Percentiles rank a stretch among this genome's conserved stretches.
Evolutionary conservation across 2,329 filamentous ascomycete species (phyloP).

Genomic region (Fusarium sp.): DNA sequence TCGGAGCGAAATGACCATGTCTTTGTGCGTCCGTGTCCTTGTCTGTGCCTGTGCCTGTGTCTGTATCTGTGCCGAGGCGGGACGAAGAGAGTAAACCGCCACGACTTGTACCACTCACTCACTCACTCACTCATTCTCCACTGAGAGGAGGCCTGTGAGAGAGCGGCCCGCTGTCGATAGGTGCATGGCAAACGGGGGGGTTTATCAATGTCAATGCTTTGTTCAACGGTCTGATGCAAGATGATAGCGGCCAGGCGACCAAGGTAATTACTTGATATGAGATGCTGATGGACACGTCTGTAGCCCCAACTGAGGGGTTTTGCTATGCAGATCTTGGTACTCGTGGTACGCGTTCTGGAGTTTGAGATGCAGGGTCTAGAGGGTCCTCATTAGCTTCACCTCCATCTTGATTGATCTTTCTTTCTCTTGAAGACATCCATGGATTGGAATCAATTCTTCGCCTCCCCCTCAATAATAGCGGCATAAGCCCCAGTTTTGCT

Average conservation of each 20-base stretch:
- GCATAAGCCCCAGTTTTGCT: conserved; percentile 32
- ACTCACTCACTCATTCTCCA: background rate
- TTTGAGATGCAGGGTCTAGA: conserved; percentile 31
- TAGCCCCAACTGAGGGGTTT: conserved; percentile 20
- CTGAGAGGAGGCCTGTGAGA: conserved; percentile 11
- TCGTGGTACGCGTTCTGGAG: conserved; percentile 32
- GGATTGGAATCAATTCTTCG: background rate
- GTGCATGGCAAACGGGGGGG: conserved; percentile 1
- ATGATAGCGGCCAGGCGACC: conserved; percentile 23
- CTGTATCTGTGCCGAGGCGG: conserved; percentile 13
- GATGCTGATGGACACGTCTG: conserved; percentile 6
- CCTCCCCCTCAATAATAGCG: conserved; percentile 12
- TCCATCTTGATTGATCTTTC: conserved; percentile 20
- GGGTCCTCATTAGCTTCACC: conserved; percentile 17
- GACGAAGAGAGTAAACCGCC: conserved; percentile 28
- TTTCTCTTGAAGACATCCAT: background rate
- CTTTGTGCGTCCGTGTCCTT: background rate
- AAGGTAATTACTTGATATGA: background rate
- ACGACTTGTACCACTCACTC: conserved; percentile 23
- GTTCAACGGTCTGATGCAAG: background rate
- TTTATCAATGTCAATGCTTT: conserved; percentile 1
- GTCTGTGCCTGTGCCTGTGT: too few relatives aligned
- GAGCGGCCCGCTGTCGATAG: conserved; percentile 16
- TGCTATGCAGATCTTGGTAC: conserved; percentile 15
- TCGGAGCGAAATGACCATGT: conserved; percentile 25